Evolutionary conservation across 768 basidiomycete species (phyloP), one percentile per base, ranked within the genome.

Genomic region (Ramaria sp.): DNA sequence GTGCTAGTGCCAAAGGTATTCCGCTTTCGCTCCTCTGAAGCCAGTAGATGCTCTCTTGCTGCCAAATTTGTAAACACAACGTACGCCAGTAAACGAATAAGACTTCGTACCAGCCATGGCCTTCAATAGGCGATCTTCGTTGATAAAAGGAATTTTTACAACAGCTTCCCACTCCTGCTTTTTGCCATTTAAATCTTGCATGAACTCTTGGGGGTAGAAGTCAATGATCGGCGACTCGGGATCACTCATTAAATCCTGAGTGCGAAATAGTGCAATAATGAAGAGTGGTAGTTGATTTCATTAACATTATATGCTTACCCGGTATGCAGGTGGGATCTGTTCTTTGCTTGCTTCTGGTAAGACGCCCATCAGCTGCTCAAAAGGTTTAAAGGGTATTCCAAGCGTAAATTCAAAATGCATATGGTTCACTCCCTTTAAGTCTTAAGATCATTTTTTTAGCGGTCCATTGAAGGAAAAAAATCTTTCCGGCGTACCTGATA

Each of bases 121-220:
- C 30, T 72, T 72, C 30, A 96, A 70, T 20, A 99, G 66, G 50
- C 90, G 75, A 10, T 69, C 61, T 66, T 94, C 82, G 44, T 96
- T 83, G 57, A 99, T 97, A 68, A 99, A 99, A 0, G 96, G 96
- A 60, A 99, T 97, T 71, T 98, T 98, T 52, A 99, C 92, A 49
- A 98, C 81, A 0, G 96, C 95, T 67, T 99, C 96, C 96, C 96
- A 99, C 24, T 97, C 95, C 61, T 87, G 84, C 66, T 93, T 98
- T 78, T 99, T 99, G 30, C 96, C 96, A 61, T 99, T 98, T 64
- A 96, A 69, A 70, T 99, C 96, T 59, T 79, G 82, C 59, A 90
- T 92, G 60, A 98, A 98, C 50, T 92, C 83, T 15, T 73, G 60
- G 2, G 96, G 96, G 66, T 99, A 99, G 72, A 98, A 98, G 64